Percentiles rank a stretch among this genome's conserved stretches.
Evolutionary conservation across 345 rosid genomes (phyloP).

Genomic region (Lumnitzera littorea): DNA sequence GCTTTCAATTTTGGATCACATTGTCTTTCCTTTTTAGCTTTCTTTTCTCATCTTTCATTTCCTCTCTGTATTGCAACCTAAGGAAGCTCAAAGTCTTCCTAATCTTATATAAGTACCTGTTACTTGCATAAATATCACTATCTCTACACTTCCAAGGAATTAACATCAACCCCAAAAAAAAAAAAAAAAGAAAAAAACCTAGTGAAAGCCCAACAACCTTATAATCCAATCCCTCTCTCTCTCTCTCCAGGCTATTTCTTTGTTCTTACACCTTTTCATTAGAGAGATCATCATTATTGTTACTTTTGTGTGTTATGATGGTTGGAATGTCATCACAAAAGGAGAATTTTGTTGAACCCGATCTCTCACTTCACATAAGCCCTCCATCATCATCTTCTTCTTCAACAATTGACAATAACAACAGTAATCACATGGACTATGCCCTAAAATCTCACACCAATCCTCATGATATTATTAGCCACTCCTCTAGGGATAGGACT

Average conservation of each 20-base stretch:
- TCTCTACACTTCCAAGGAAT: neutral
- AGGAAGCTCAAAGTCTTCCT: too few species aligned
- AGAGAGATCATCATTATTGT: neutral
- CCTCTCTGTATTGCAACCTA: neutral
- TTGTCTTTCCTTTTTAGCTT: neutral
- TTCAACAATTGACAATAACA: constrained; percentile 22
- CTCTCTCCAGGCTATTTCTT: neutral
- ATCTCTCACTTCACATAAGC: constrained; percentile 56
- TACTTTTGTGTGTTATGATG: too few species aligned
- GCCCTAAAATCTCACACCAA: constrained; percentile 20
- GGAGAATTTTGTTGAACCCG: constrained; percentile 18
- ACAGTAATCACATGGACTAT: constrained; percentile 3
- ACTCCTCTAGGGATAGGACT: constrained; percentile 14
- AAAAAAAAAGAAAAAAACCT: too few species aligned
- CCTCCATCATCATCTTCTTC: constrained; percentile 34
- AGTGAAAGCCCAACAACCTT: neutral
- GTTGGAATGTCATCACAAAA: neutral
- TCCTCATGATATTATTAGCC: constrained; percentile 15
- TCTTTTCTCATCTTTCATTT: neutral
- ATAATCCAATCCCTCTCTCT: neutral
- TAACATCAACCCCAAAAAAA: neutral
- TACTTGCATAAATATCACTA: neutral
- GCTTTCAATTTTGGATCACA: too few species aligned
- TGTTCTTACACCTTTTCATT: neutral
- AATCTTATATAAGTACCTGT: too few species aligned